Conservation (phyloP, 2,329 filamentous ascomycete species). For the Alternaria triticina region DNA sequence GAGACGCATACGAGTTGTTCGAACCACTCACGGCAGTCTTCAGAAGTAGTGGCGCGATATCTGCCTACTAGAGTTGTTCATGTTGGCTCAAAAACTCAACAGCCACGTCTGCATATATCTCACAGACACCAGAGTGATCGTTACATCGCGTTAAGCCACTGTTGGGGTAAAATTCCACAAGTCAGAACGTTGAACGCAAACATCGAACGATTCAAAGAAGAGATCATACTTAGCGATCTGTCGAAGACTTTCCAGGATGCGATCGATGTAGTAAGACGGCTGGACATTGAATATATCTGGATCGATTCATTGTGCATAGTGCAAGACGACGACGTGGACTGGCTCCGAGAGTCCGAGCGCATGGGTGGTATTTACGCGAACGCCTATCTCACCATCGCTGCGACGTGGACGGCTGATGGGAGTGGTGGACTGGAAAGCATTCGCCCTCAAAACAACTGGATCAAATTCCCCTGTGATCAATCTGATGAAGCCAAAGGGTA, state of each 20-base stretch:
- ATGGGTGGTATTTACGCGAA: background rate
- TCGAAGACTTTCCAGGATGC: background rate
- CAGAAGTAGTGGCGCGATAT: too few relatives aligned
- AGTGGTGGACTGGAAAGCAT: background rate
- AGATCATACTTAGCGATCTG: fast-evolving
- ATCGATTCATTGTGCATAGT: background rate
- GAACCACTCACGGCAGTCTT: too few relatives aligned
- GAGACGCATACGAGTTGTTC: too few relatives aligned
- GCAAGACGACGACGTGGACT: background rate
- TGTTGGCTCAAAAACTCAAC: too few relatives aligned
- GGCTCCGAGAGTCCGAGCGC: fast-evolving
- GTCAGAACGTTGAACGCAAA: background rate
- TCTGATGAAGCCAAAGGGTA: fast-evolving
- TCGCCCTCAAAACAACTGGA: fast-evolving
- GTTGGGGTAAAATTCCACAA: background rate
- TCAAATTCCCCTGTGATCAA: fast-evolving
- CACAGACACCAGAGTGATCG: fast-evolving
- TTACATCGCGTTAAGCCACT: background rate
- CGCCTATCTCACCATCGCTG: background rate
- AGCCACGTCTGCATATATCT: too few relatives aligned
- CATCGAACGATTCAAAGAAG: background rate
- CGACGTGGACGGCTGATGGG: fast-evolving
- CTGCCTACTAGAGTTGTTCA: too few relatives aligned
- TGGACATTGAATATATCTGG: background rate
- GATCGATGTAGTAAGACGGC: fast-evolving